Base-by-base conservation (phyloP, 2,329 filamentous ascomycete genomes). In the Lasiodiplodia sp. region DNA sequence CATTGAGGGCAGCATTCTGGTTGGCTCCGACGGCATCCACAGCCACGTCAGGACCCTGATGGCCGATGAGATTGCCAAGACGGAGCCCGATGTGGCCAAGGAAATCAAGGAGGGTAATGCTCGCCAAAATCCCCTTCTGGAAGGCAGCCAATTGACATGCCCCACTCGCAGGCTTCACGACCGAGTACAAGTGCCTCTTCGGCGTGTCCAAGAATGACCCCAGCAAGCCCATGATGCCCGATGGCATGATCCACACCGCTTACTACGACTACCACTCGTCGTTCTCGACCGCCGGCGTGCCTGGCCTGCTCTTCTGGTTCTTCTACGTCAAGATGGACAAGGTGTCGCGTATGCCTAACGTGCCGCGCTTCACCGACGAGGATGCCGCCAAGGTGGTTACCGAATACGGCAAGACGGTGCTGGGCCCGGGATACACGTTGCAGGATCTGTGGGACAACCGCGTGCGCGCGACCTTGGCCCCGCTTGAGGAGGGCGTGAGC, bases 291-390 rank as follows among this genome's bases (percentile, higher is more conserved):
- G 60, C 69, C 34, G 71, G 62, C 51, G 63, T 66, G 31, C 63
- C 52, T 2, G 63, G 63, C 51, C 49, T 52, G 37, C 16, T 56
- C n/a, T 66, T 55, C 63, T 66, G 63, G 63, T 66, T 66, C 37
- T 55, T 66, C 52, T 66, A 55, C 51, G 49, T 56, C 49, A 55
- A 56, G 51, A 66, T 55, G 51, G 34, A 52, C 28, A 14, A 25
- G 34, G 51, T 55, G 6, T 34, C 52, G 31, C 37, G 38, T 10
- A 55, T 31, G 63, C 63, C 63, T 11, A 11, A 44, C 51, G 31
- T 40, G 11, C 63, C 75, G 1, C 72, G 74, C 23, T 79, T 78
- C 72, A 77, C 75, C 18, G 72, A 76, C 0, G 72, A 76, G 8
- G 79, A 81, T 40, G 73, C 73, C 10, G 73, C 78, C 6, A 71